Evolutionary conservation across 169 alveolate species (phyloP), one percentile per base, ranked within the genome.

Genomic region (Eimeria praecox): DNA sequence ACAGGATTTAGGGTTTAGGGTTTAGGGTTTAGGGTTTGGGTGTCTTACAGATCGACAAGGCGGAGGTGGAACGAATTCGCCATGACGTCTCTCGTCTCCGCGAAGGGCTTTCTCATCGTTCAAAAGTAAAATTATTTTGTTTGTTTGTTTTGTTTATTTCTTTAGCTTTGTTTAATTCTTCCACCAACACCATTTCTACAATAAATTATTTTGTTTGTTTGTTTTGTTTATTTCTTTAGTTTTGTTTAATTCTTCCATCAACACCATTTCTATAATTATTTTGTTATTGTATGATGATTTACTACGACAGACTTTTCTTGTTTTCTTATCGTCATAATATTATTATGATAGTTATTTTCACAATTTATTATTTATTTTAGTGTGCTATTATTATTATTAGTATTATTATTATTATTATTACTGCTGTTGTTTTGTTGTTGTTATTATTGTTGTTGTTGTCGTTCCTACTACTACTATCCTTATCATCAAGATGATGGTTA

Each of bases 1-100:
- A 56, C 52, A 73, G 83, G n/a, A 44, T 24, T 69, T 69, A 69
- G 80, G 80, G 80, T 69, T 69, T 69, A 69, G 83, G 54, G 54
- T 73, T 38, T 35, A 73, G 85, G 85, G 85, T 73, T 73, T 73
- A 73, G 85, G 85, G 85, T 73, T 73, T 73, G 85, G 85, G 85
- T 35, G 33, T 73, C 20, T 20, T 24, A 66, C 89, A 78, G 89
- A 78, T 78, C 18, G 89, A 78, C 89, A 78, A 78, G 66, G 89
- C 89, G 20, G 89, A 78, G 64, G 89, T 78, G 69, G 89, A 78
- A n/a, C 5, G 64, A 49, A 78, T 78, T 46, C 89, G 89, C 18
- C 89, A 78, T 18, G 89, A 78, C 44, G 42, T 78, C 18, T 38
- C 66, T 9, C 59, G 89, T n/a, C 89, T 78, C 5, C 89, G 89